Evolutionary conservation across 225 moss, liverwort and hornwort genomes (phyloP).

Genomic region (Marchantia polymorpha): DNA sequence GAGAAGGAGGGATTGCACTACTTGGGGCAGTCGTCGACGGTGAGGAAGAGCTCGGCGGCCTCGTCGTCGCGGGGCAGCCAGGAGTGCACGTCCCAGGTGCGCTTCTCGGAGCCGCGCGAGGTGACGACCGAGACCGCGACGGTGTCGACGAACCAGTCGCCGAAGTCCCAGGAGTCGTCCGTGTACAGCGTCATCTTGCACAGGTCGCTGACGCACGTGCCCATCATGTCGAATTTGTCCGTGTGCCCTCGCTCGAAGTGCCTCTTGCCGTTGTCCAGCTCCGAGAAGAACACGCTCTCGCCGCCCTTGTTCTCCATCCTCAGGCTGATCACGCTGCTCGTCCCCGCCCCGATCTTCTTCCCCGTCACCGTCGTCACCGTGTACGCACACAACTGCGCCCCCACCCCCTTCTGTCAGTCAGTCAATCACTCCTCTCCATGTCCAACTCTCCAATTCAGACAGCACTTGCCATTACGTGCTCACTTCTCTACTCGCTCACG

Average conservation of each 20-base stretch:
- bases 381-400: slow-evolving; percentile 24
- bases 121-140: slow-evolving; percentile 16
- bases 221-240: slow-evolving; percentile 23
- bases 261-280: slow-evolving; percentile 23
- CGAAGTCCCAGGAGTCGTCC: slow-evolving; percentile 28
- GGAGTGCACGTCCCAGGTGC: slow-evolving; percentile 19
- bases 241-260: slow-evolving; percentile 34
- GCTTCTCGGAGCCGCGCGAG: neutral
- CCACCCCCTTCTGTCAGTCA: neutral
- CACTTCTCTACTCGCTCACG: too few relatives aligned
- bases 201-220: slow-evolving; percentile 15
- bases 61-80: slow-evolving; percentile 33
- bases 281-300: slow-evolving; percentile 19
- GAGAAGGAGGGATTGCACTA: too few relatives aligned
- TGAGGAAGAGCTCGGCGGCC: neutral
- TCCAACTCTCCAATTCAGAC: too few relatives aligned
- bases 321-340: slow-evolving; percentile 20
- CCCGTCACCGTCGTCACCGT: slow-evolving; percentile 28
- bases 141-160: slow-evolving; percentile 31
- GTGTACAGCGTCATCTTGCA: slow-evolving; percentile 35
- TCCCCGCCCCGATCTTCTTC: slow-evolving; percentile 20
- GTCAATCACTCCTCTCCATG: neutral
- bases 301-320: slow-evolving; percentile 14
- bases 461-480: too few relatives aligned
- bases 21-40: slow-evolving; percentile 23